Base-by-base conservation (phyloP, 441 rosid species). In the Pelargonium exstipulatum region DNA sequence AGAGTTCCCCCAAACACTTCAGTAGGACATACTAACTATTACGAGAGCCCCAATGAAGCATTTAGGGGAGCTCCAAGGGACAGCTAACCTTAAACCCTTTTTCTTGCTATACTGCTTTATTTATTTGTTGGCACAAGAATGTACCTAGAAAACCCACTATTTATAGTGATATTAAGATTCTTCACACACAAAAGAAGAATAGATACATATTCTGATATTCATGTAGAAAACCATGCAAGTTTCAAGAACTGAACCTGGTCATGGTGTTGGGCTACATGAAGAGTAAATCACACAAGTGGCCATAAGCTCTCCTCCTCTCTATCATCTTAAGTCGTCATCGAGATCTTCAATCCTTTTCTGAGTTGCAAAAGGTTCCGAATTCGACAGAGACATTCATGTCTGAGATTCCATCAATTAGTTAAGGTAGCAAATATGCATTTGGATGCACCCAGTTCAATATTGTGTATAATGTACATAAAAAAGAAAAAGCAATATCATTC, bases 1-100 rank as follows among this genome's bases (percentile, higher is more conserved):
- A 67, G 78, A 84, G 85, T 82, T 84, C 82, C 85, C 81, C 87
- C 84, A 84, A 78, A 84, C 84, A 80, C 87, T 84, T 82, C 84
- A 83, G 77, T 81, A 42, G 76, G 75, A 29, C 9, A 40, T 26
- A 29, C 57, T 32, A 32, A 32, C 4, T 32, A 32, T 32, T 32
- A 32, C 5, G 64, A 71, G 14, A 62, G 9, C 70, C 74, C 73
- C 77, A 76, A n/a, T 84, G 85, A 84, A 84, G 85, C 70, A 82
- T 63, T 74, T 79, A 72, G 17, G 83, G 82, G 77, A 84, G 78
- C 87, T 84, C 84, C 67, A 68, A 76, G 69, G 37, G 71, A 76
- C 81, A 80, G 5, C 73, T 68, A 75, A 70, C 80, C 20, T 58
- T 49, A 16, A 49, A n/a, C 55, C 18, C 55, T 10, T n/a, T 16